A percentile compares a stretch with the other conserved stretches of the same genome.
These are phyloP conservation scores for Syncephalastrum racemosum DNA, from an alignment of 371 early-diverging fungal genomes.

Conservation along the genomic window DNA sequence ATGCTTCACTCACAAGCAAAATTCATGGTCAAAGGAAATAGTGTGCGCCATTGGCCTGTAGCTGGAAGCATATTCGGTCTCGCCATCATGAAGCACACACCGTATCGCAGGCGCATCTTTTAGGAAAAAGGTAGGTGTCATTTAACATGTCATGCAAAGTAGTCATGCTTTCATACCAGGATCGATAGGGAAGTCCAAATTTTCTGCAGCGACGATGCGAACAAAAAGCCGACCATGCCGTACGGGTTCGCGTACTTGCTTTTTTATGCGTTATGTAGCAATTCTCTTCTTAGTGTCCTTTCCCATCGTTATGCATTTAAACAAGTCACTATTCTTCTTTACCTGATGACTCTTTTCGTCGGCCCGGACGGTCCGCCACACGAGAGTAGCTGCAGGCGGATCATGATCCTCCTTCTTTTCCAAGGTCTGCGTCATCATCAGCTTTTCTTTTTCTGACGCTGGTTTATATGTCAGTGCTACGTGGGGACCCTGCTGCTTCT, in stretches of 20 bases:
- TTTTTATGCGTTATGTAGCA: no score
- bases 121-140: background rate
- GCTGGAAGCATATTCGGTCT: conserved; percentile 7
- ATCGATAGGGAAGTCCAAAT: conserved; percentile 34
- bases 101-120: conserved; percentile 16
- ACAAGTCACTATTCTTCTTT: no score
- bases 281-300: no score
- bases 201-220: conserved; percentile 23
- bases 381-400: no score
- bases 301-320: no score
- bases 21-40: conserved; percentile 17
- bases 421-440: no score
- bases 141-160: background rate
- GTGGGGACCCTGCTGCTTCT: background rate
- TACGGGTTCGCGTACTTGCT: no score
- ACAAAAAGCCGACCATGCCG: conserved; percentile 19
- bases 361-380: no score
- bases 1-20: conserved; percentile 14
- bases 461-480: no score
- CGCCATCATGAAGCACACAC: conserved; percentile 16
- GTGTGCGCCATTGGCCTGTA: conserved; percentile 15
- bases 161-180: conserved; percentile 14
- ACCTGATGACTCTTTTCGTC: no score
- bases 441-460: no score
- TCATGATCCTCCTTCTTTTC: no score